phyloP scores from a whole-genome alignment of 257 asterid species.

The Euphrasia confusa region DNA sequence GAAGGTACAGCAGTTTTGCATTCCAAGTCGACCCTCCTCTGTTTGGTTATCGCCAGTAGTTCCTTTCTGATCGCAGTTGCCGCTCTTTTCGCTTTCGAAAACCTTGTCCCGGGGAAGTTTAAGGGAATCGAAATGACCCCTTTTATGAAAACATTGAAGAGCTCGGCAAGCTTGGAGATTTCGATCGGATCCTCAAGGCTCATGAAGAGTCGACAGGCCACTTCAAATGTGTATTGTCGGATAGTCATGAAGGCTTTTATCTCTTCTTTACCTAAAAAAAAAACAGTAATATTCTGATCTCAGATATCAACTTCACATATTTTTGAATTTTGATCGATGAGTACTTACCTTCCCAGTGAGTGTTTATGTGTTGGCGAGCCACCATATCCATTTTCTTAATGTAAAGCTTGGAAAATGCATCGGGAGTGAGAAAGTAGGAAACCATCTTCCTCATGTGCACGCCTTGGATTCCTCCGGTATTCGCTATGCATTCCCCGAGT shows the following conservation, averaged over 20 bases:
- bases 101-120: conserved; percentile 47
- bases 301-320: background rate
- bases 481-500: conserved; percentile 30
- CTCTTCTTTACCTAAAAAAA: conserved; percentile 31
- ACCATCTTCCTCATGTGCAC: conserved; percentile 39
- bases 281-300: background rate
- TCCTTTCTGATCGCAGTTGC: conserved; percentile 32
- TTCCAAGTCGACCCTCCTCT: conserved; percentile 32
- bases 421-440: conserved; percentile 38
- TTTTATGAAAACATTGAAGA: conserved; percentile 32
- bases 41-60: conserved; percentile 29
- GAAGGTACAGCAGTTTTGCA: conserved; percentile 25
- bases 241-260: conserved; percentile 34
- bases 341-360: conserved; percentile 42
- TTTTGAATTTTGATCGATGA: background rate
- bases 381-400: conserved; percentile 34
- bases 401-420: conserved; percentile 36
- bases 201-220: conserved; percentile 49
- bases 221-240: conserved; percentile 33
- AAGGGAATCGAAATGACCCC: conserved; percentile 44
- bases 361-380: conserved; percentile 33
- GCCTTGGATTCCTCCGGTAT: conserved; percentile 35
- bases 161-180: conserved; percentile 29
- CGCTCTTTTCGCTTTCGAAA: conserved; percentile 31
- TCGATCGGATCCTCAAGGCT: conserved; percentile 37